A percentile compares a stretch with the other conserved stretches of the same genome.
Evolutionary conservation across 179 eudicot species (phyloP).

Genomic region (Spergularia azorica): DNA sequence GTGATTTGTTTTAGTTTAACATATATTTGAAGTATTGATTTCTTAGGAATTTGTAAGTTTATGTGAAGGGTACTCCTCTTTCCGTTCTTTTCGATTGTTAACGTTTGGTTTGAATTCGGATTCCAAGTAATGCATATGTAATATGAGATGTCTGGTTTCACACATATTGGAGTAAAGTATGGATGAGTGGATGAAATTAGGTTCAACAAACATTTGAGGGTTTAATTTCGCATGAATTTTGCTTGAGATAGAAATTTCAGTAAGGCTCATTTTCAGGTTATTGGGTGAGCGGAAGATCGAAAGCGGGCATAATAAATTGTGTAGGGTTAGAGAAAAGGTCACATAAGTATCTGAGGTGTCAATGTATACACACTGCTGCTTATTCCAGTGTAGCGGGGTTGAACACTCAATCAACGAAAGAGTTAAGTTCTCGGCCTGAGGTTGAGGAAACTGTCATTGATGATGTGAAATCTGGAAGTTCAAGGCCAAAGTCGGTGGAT

Average conservation of each 20-base stretch:
- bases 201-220: not conserved
- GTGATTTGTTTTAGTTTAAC: not conserved
- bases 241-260: not conserved
- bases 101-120: too few species aligned
- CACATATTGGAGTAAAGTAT: too few species aligned
- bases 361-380: constrained; percentile 19
- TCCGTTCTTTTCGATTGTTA: too few species aligned
- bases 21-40: not conserved
- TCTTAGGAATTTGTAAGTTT: not conserved
- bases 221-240: not conserved
- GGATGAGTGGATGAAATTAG: not conserved
- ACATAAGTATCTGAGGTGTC: constrained; percentile 19
- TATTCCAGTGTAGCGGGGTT: constrained; percentile 16
- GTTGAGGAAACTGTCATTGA: constrained; percentile 21
- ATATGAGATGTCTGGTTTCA: too few species aligned
- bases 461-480: constrained; percentile 29
- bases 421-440: not conserved
- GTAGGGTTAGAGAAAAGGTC: not conserved
- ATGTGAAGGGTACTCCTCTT: too few species aligned
- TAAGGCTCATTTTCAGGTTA: constrained; percentile 24
- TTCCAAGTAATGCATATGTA: too few species aligned
- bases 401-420: not conserved
- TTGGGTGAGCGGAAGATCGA: constrained; percentile 17
- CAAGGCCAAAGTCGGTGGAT: constrained; percentile 48
- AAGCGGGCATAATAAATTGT: constrained; percentile 16